phyloP scores from a whole-genome alignment of 371 early-diverging fungal genomes.

The Apophysomyces elegans region DNA sequence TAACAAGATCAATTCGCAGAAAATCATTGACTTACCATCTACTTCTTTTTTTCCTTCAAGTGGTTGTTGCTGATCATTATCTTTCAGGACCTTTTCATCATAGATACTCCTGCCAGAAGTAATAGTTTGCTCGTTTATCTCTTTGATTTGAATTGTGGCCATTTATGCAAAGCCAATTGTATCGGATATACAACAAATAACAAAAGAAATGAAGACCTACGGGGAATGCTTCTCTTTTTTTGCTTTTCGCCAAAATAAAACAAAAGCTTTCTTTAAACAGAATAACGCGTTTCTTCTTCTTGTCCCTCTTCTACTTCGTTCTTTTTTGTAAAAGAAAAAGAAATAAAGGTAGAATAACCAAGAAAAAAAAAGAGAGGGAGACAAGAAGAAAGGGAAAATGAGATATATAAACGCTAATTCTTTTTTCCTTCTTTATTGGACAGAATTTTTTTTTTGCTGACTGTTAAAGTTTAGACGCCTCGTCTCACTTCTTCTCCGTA shows the following conservation, averaged over 20 bases:
- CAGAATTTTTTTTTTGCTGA: background rate
- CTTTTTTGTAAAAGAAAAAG: background rate
- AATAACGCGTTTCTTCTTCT: too few species aligned
- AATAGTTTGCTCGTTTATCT: constrained; percentile 11
- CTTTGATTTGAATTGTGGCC: constrained; percentile 7
- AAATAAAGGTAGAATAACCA: background rate
- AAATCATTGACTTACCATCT: background rate
- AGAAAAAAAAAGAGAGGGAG: background rate
- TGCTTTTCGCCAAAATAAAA: background rate
- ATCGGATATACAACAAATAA: too few species aligned
- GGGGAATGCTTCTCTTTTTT: background rate
- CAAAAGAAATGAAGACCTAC: constrained; percentile 1
- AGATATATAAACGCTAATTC: background rate
- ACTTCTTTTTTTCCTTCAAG: background rate
- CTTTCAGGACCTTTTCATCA: background rate
- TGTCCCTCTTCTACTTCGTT: too few species aligned
- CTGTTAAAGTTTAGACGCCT: background rate
- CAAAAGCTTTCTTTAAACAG: too few species aligned
- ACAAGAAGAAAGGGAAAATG: background rate
- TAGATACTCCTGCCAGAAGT: constrained; percentile 8
- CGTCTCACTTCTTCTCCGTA: background rate
- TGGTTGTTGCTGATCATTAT: background rate
- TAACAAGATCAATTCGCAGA: background rate
- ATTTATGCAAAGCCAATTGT: background rate
- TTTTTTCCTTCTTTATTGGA: background rate